Evolutionary conservation across 2,329 filamentous ascomycete species (phyloP), one percentile per base, ranked within the genome.

Genomic region (Claviceps fusiformis): DNA sequence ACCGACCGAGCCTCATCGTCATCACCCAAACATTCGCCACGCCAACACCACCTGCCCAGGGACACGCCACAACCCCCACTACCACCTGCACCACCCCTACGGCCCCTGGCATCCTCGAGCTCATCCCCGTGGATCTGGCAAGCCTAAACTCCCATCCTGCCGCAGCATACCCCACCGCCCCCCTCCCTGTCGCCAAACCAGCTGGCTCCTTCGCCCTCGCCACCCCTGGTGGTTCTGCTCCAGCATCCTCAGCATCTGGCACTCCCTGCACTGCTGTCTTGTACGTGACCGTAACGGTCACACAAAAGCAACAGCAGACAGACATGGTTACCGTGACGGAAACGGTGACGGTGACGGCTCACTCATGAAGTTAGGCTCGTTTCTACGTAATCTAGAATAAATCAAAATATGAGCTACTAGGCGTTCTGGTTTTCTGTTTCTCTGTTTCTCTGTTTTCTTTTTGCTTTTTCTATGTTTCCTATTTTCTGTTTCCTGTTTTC

Each of bases 261-360:
- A 57, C 58, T 24, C 61, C 60, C 33, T 61, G 62, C 4, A 63
- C 65, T 6, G 62, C 65, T 0, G 53, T 55, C 6, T 59, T 71
- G 11, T 68, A 62, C 5, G 66, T 71, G 2, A 72, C 71, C 5
- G 63, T 67, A 31, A 70, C 68, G 24, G 61, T 68, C 2, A 65
- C 62, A 52, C 62, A 63, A 44, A 62, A 55, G 48, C 57, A 59
- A 50, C 66, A 63, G 45, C 60, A 65, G 60, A 70, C 65, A 7
- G 64, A 69, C 10, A 71, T 68, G 5, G 59, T 65, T 60, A 70
- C 65, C 8, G 65, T 67, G 9, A 71, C 68, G 5, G 57, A 68
- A 19, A 64, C 68, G 11, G 33, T 54, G 13, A 37, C 48, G 0
- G 24, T 39, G 6, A 15, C 55, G 5, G n/a, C 29, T 29, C 37